A percentile compares a stretch with the other conserved stretches of the same genome.
These are phyloP conservation scores for Phascolomyces articulosus DNA, from an alignment of 371 early-diverging fungal species.

Conservation along the genomic window DNA sequence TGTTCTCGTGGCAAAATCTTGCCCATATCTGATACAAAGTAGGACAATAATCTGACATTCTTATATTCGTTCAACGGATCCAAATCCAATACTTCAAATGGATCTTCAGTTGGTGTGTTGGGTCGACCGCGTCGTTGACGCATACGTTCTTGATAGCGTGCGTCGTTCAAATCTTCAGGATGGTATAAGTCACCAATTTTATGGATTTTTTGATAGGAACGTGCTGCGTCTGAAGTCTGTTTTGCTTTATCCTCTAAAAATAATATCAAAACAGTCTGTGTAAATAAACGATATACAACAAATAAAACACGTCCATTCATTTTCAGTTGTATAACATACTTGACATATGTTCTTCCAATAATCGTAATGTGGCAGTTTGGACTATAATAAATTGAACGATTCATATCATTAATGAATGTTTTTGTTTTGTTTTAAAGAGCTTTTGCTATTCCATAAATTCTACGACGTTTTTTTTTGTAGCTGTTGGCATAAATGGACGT, in stretches of 20 bases:
- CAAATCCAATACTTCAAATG: slow-evolving; percentile 66
- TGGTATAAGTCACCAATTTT: slow-evolving; percentile 52
- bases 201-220: slow-evolving; percentile 44
- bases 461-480: background rate
- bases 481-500: background rate
- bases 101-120: slow-evolving; percentile 49
- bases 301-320: background rate
- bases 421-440: no score
- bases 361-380: slow-evolving; percentile 5
- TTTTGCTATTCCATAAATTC: background rate
- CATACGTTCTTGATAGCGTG: slow-evolving; percentile 41
- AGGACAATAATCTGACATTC: slow-evolving; percentile 68
- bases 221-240: slow-evolving; percentile 27
- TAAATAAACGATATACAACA: background rate
- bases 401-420: no score
- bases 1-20: slow-evolving; percentile 76
- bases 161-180: slow-evolving; percentile 57
- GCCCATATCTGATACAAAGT: slow-evolving; percentile 83
- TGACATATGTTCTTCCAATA: slow-evolving; percentile 1
- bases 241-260: slow-evolving; percentile 33
- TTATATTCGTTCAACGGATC: slow-evolving; percentile 81
- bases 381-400: background rate
- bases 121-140: slow-evolving; percentile 38
- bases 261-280: background rate
- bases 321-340: background rate